A percentile compares a stretch with the other conserved stretches of the same genome.
These are phyloP conservation scores for Hypoxylon sp. DNA, from an alignment of 2,329 filamentous ascomycete species.

Conservation along the genomic window DNA sequence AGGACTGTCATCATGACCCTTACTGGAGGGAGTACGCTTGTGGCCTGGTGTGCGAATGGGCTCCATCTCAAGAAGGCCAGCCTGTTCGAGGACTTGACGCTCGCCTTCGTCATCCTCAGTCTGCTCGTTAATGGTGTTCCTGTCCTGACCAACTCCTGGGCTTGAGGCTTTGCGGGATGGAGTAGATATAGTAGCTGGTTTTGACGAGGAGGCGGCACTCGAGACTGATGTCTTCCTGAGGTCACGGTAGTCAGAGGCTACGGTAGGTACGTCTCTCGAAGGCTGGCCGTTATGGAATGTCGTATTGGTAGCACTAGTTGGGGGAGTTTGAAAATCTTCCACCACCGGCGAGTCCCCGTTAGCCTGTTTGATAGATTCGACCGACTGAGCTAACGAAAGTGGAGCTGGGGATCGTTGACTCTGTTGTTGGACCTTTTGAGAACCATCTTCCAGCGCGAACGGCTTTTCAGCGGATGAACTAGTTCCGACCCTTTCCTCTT, in stretches of 20 bases:
- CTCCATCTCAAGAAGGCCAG: conserved; percentile 71
- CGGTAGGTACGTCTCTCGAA: conserved; percentile 60
- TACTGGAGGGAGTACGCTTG: conserved; percentile 58
- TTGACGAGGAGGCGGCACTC: conserved; percentile 60
- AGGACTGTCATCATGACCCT: conserved; percentile 60
- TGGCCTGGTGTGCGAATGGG: conserved; percentile 61
- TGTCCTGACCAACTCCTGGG: conserved; percentile 54
- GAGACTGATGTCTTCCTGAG: conserved; percentile 62
- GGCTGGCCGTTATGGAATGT: conserved; percentile 59
- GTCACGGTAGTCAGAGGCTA: conserved; percentile 56
- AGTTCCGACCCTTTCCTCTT: conserved; percentile 42
- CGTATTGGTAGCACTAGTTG: conserved; percentile 58
- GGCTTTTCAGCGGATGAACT: conserved; percentile 42
- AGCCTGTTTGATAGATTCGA: conserved; percentile 50
- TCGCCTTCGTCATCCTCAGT: conserved; percentile 76
- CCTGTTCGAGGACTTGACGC: conserved; percentile 76
- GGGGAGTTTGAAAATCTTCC: conserved; percentile 66
- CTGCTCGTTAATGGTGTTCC: conserved; percentile 54
- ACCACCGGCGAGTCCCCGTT: conserved; percentile 59
- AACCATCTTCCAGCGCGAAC: conserved; percentile 52
- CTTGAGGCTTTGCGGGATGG: conserved; percentile 54
- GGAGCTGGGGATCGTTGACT: conserved; percentile 57
- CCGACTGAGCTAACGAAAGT: conserved; percentile 54
- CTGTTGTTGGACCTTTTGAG: conserved; percentile 54
- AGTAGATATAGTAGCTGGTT: conserved; percentile 53